Conservation (phyloP, 257 asterid species). For the Nicotiana tomentosiformis region DNA sequence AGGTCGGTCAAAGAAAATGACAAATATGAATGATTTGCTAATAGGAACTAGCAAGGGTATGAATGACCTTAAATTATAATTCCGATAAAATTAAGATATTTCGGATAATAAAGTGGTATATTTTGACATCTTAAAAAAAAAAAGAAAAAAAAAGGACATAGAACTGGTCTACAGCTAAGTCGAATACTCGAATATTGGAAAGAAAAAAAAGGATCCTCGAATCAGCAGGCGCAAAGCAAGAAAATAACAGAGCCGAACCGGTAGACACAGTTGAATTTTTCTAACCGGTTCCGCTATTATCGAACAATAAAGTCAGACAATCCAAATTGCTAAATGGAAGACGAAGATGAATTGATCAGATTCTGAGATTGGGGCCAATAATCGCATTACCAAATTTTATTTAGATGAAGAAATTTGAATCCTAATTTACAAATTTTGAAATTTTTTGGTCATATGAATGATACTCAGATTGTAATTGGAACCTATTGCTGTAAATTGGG, state of each 20-base stretch:
- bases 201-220: neutral
- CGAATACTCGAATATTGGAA: too few relatives aligned
- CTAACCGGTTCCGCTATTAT: neutral
- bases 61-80: too few relatives aligned
- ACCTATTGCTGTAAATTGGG: neutral
- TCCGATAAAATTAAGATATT: too few relatives aligned
- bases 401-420: neutral
- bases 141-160: too few relatives aligned
- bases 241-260: slow-evolving; percentile 3
- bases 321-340: neutral
- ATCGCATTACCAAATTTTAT: neutral
- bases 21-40: too few relatives aligned
- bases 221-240: neutral
- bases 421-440: neutral
- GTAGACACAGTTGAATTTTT: neutral
- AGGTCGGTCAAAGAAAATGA: too few relatives aligned
- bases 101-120: too few relatives aligned
- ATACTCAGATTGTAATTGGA: neutral
- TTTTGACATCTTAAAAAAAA: too few relatives aligned
- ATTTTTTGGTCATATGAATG: neutral
- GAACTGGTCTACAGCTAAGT: neutral
- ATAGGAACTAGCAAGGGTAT: too few relatives aligned
- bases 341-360: neutral
- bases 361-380: neutral
- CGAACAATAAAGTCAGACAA: neutral